Evolutionary conservation across 2,329 filamentous ascomycete genomes (phyloP).

Genomic region (Metarhizium robertsii): DNA sequence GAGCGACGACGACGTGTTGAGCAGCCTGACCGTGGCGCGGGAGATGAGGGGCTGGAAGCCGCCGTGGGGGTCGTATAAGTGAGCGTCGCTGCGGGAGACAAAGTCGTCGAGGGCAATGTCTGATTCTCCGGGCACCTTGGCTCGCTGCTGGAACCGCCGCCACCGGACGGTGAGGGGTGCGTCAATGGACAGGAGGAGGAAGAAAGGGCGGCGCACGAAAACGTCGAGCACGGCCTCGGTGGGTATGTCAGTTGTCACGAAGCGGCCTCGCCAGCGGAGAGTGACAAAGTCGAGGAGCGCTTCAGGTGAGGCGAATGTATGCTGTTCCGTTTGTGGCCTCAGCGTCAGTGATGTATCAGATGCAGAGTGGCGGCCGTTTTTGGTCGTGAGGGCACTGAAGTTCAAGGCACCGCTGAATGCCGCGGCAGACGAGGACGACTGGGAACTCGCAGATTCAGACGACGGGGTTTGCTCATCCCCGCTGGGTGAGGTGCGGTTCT

Average conservation of each 20-base stretch:
- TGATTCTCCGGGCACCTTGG: conserved; percentile 11
- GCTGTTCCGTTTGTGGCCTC: conserved; percentile 11
- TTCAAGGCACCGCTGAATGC: conserved; percentile 15
- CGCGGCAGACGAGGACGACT: conserved; percentile 6
- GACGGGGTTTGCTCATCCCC: not conserved
- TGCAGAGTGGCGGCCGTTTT: conserved; percentile 14
- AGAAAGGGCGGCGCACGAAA: conserved; percentile 76
- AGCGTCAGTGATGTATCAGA: conserved; percentile 18
- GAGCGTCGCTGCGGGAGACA: conserved; percentile 52
- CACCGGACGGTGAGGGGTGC: conserved; percentile 79
- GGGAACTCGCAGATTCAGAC: conserved; percentile 6
- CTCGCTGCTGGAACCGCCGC: conserved; percentile 55
- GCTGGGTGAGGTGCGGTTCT: not conserved
- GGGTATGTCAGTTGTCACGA: conserved; percentile 78
- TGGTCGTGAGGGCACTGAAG: conserved; percentile 18
- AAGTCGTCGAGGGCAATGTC: conserved; percentile 44
- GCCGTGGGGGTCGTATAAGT: conserved; percentile 59
- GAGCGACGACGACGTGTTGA: conserved; percentile 73
- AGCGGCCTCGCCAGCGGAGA: conserved; percentile 69
- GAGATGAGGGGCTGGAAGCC: conserved; percentile 71
- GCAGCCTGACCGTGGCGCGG: conserved; percentile 71
- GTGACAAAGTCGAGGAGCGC: conserved; percentile 79
- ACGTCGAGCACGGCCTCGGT: conserved; percentile 64
- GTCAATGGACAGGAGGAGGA: conserved; percentile 85
- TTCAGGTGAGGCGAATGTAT: conserved; percentile 51